Percentiles rank a stretch among this genome's conserved stretches.
phyloP scores from a whole-genome alignment of 371 early-diverging fungal species.

The Mucor plumbeus region DNA sequence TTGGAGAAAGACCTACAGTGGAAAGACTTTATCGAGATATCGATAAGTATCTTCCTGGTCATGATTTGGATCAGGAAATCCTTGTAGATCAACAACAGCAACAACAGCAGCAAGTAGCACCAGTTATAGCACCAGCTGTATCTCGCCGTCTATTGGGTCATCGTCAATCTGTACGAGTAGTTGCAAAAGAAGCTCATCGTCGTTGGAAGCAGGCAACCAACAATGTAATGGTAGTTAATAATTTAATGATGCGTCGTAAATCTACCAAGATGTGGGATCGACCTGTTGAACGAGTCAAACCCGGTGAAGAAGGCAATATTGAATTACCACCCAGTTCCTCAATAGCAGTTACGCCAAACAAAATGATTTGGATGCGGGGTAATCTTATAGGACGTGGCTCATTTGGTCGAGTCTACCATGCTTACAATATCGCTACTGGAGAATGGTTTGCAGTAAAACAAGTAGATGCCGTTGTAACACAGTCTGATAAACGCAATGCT shows the following conservation, averaged over 20 bases:
- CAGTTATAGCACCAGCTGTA: background rate
- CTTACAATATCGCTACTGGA: conserved; percentile 82
- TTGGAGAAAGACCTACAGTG: conserved; percentile 69
- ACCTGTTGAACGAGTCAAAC: conserved; percentile 55
- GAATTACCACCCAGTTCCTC: background rate
- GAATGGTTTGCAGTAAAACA: conserved; percentile 98
- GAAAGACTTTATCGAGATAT: conserved; percentile 70
- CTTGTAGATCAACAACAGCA: conserved; percentile 9
- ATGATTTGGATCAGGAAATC: conserved; percentile 74
- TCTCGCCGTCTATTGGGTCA: conserved; percentile 27
- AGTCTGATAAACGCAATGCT: conserved; percentile 45
- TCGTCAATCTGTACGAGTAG: conserved; percentile 63
- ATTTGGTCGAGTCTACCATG: conserved; percentile 96
- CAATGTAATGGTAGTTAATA: conserved; percentile 29
- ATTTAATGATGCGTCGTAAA: conserved; percentile 47
- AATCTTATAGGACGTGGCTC: conserved; percentile 95
- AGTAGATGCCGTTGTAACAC: conserved; percentile 72
- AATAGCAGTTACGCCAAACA: conserved; percentile 20
- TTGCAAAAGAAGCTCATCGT: conserved; percentile 60
- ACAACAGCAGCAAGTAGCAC: conserved; percentile 2
- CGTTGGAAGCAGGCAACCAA: conserved; percentile 32
- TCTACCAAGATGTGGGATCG: conserved; percentile 68
- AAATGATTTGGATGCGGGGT: conserved; percentile 81
- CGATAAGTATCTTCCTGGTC: conserved; percentile 74
- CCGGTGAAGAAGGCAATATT: conserved; percentile 37